Percentiles rank a stretch among this genome's conserved stretches.
These are phyloP conservation scores for Candolleomyces eurysporus DNA, from an alignment of 768 basidiomycete genomes.

Conservation along the genomic window DNA sequence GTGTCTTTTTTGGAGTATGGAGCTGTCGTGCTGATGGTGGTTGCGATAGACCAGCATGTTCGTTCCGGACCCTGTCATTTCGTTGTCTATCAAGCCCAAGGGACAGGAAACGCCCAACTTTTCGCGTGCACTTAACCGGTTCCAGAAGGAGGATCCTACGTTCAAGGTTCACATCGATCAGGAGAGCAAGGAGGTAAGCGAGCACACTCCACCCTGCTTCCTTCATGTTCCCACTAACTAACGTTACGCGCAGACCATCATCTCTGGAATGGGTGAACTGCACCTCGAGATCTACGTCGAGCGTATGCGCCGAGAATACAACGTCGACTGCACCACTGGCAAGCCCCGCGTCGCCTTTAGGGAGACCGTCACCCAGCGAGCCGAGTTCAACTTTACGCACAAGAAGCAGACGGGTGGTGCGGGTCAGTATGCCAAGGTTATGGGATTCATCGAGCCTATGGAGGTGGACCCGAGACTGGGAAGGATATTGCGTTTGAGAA, in stretches of 20 bases:
- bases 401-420: slow-evolving; percentile 99
- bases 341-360: slow-evolving; percentile 97
- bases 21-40: slow-evolving; percentile 5
- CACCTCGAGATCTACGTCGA: slow-evolving; percentile 99
- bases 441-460: slow-evolving; percentile 91
- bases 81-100: slow-evolving; percentile 86
- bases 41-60: slow-evolving; percentile 86
- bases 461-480: slow-evolving; percentile 67
- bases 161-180: slow-evolving; percentile 95
- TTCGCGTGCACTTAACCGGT: slow-evolving; percentile 93
- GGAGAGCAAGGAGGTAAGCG: slow-evolving; percentile 84
- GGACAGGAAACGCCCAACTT: slow-evolving; percentile 96
- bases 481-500: slow-evolving; percentile 86
- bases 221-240: slow-evolving; percentile 22
- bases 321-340: slow-evolving; percentile 88
- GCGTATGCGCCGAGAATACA: slow-evolving; percentile 97
- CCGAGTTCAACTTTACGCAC: slow-evolving; percentile 88
- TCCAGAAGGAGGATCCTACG: slow-evolving; percentile 98
- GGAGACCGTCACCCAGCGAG: slow-evolving; percentile 84
- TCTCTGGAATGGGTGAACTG: slow-evolving; percentile 99
- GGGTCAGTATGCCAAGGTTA: slow-evolving; percentile 93
- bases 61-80: slow-evolving; percentile 98
- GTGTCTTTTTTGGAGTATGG: slow-evolving; percentile 20
- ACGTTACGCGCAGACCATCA: slow-evolving; percentile 65
- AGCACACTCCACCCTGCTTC: background rate